Evolutionary conservation across 495 filamentous ascomycete genomes (phyloP), one percentile per base, ranked within the genome.

Genomic region (Trichoderma reesei): DNA sequence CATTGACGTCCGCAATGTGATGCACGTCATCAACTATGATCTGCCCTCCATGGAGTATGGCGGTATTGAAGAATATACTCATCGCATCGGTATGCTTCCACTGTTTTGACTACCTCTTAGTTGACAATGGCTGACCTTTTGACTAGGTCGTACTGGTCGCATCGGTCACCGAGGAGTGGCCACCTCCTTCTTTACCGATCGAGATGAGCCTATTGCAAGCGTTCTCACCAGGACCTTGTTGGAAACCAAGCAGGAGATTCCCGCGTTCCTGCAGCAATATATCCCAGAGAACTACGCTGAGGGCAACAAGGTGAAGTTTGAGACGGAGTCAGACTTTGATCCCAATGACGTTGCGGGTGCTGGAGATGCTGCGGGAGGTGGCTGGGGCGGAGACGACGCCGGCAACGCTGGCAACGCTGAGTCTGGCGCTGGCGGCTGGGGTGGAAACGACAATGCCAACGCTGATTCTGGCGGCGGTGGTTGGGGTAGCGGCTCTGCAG

Each of bases 11-110:
- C 83, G 82, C 61, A 89, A 92, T 63, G 85, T 96, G 4, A 85
- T 87, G 81, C 90, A 96, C 68, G 88, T 98, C 64, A 86, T 98
- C 80, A 98, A 98, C 74, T 97, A 85, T 67, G 91, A 96, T 60
- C 79, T 98, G 3, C 94, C 93, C 0, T 79, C 75, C 26, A 67
- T 73, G 5, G 70, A 78, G 2, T 78, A 90, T 67, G 92, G 91
- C n/a, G 94, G 93, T 4, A 97, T 98, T 56, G 83, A 90, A 61
- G 94, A 98, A 69, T 98, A 98, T 69, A 83, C 89, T 63, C 94
- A 98, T 69, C 90, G 94, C 42, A 98, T 98, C 73, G 93, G 88
- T 90, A 81, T 73, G 81, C 75, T 8, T 10, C 31, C 3, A 20
- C 18, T 20, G 37, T 11, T 36, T 46, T 37, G 3, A 2, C 36